These are phyloP conservation scores for Anastatica hierochuntica DNA, from an alignment of 345 rosid species.

Conservation along the genomic window DNA sequence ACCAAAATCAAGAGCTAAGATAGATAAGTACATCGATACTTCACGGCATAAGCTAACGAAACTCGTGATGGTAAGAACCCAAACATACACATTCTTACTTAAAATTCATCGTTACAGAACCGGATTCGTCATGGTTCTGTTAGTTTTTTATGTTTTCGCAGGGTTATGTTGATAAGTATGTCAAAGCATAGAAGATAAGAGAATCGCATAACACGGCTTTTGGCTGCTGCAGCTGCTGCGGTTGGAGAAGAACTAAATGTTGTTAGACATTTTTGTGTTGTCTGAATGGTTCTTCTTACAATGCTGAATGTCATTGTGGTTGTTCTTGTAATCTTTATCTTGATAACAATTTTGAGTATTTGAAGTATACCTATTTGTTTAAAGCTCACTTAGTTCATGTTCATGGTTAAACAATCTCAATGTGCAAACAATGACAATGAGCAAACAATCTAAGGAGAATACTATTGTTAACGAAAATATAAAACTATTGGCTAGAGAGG, in stretches of 20 bases:
- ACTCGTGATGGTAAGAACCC: constrained; percentile 73
- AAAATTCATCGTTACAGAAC: background rate
- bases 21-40: constrained; percentile 64
- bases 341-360: background rate
- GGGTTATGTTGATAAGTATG: constrained; percentile 88
- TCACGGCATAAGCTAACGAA: constrained; percentile 70
- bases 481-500: too few species aligned
- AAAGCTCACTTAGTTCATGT: background rate
- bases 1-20: constrained; percentile 76
- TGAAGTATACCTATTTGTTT: background rate
- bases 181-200: constrained; percentile 38
- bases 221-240: background rate
- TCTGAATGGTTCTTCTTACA: constrained; percentile 3
- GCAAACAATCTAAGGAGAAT: too few species aligned
- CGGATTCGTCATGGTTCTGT: constrained; percentile 3
- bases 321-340: background rate
- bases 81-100: background rate
- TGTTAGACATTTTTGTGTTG: constrained; percentile 6
- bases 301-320: constrained; percentile 2
- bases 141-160: constrained; percentile 24
- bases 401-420: too few species aligned
- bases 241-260: background rate
- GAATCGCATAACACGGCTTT: background rate
- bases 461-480: too few species aligned
- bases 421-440: too few species aligned